These are phyloP conservation scores for Gigaspora rosea DNA, from an alignment of 192 early-diverging fungal genomes.

Conservation along the genomic window DNA sequence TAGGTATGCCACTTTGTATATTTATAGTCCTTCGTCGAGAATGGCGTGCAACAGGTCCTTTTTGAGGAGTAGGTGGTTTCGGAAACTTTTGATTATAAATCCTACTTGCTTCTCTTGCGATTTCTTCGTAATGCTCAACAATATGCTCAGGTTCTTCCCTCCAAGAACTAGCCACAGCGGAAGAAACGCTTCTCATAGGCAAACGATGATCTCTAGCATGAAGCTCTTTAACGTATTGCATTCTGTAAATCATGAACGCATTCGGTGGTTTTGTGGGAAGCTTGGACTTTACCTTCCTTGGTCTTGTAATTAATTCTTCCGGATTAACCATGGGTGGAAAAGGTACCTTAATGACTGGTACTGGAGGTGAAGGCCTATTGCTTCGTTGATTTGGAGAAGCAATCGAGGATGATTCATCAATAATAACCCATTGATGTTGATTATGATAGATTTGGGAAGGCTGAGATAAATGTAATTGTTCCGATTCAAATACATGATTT, in stretches of 20 bases:
- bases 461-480: background rate
- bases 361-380: background rate
- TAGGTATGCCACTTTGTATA: background rate
- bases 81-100: conserved; percentile 25
- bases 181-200: conserved; percentile 20
- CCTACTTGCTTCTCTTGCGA: conserved; percentile 19
- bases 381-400: conserved; percentile 2
- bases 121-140: conserved; percentile 9
- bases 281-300: conserved; percentile 14
- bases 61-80: background rate
- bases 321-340: conserved; percentile 19
- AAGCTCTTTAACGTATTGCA: conserved; percentile 23
- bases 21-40: background rate
- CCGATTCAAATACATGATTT: background rate
- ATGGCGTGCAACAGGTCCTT: background rate
- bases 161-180: conserved; percentile 1
- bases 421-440: conserved; percentile 15
- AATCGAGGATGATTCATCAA: conserved; percentile 15
- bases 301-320: conserved; percentile 18
- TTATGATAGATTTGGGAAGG: background rate
- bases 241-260: conserved; percentile 24
- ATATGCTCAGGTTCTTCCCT: conserved; percentile 17
- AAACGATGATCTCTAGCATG: conserved; percentile 16
- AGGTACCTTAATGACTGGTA: conserved; percentile 13
- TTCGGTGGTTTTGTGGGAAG: conserved; percentile 16